These are phyloP conservation scores for Blepharisma stoltei DNA, from an alignment of 73 alveolate species.

Conservation along the genomic window DNA sequence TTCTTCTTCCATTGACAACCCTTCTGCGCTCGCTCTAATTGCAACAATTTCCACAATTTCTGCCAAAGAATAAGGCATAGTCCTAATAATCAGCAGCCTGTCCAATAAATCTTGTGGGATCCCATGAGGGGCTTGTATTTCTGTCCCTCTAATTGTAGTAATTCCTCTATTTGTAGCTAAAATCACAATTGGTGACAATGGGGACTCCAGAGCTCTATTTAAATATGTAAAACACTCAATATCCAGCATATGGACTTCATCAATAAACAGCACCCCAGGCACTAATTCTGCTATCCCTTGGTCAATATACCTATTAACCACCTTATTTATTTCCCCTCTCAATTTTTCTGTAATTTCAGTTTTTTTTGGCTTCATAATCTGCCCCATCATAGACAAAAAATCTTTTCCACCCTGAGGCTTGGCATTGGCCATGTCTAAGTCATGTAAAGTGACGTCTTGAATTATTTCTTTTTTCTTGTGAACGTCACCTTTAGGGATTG, in stretches of 20 bases:
- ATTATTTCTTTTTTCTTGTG: constrained; percentile 99
- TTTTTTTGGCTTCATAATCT: constrained; percentile 96
- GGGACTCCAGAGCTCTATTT: constrained; percentile 95
- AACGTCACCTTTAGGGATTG: constrained; percentile 99
- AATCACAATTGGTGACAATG: constrained; percentile 98
- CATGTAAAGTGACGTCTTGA: constrained; percentile 99
- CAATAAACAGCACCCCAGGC: constrained; percentile 99
- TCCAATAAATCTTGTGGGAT: constrained; percentile 98
- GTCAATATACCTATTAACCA: constrained; percentile 98
- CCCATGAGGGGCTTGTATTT: constrained; percentile 97
- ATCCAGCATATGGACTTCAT: constrained; percentile 99
- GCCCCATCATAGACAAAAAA: constrained; percentile 96
- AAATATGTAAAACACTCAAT: constrained; percentile 99
- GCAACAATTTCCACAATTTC: constrained; percentile 95
- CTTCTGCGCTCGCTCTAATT: constrained; percentile 96
- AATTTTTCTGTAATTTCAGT: constrained; percentile 99
- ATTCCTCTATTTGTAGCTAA: constrained; percentile 99
- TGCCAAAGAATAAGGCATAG: constrained; percentile 91
- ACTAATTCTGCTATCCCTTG: constrained; percentile 99
- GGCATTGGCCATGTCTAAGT: constrained; percentile 99
- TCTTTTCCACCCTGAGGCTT: constrained; percentile 99
- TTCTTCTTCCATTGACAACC: constrained; percentile 92
- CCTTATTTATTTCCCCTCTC: constrained; percentile 97
- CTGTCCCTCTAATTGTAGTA: constrained; percentile 98
- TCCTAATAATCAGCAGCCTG: constrained; percentile 94